Evolutionary conservation across 345 rosid species (phyloP), one percentile per base, ranked within the genome.

Genomic region (Isatis tinctoria): DNA sequence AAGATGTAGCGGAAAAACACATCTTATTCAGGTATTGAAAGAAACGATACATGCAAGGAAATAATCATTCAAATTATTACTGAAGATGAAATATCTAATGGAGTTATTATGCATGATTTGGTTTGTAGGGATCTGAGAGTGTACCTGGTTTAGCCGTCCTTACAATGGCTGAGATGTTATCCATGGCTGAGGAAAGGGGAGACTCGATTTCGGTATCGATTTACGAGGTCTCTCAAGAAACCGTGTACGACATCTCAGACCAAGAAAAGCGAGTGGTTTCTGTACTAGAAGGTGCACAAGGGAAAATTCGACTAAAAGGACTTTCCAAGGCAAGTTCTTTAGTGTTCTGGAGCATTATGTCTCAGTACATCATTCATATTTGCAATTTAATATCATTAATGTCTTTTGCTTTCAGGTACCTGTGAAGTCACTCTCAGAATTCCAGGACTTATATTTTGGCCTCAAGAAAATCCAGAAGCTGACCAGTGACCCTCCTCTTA

Each of bases 231-330:
- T 75, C 27, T 39, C 86, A 85, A 35, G 94, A 86, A 32, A 81
- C 60, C 22, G 87, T 83, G 51, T 74, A 67, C 63, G 97, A 90
- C 72, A 68, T 88, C 22, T 78, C 86, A 56, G 75, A 70, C 79
- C 81, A 82, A 24, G 81, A 83, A 14, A 83, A 81, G 66, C 67
- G 76, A 47, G 74, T 76, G 65, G 86, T 88, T 45, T 17, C 64
- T 3, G 78, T 84, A 18, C 60, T 81, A 44, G 84, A 82, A 78
- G 83, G 81, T 66, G 85, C 84, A 37, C 78, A 81, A 57, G 90
- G 96, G 26, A 87, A 76, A 72, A 74, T 86, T 47, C 93, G 84
- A 69, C 83, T 87, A 1, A 87, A 88, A 76, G 92, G 96, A 33
- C 96, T 92, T 71, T 92, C 94, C 51, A 85, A 90, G 86, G 98